Base-by-base conservation (phyloP, 371 early-diverging fungal species). In the Mucor piriformis region DNA sequence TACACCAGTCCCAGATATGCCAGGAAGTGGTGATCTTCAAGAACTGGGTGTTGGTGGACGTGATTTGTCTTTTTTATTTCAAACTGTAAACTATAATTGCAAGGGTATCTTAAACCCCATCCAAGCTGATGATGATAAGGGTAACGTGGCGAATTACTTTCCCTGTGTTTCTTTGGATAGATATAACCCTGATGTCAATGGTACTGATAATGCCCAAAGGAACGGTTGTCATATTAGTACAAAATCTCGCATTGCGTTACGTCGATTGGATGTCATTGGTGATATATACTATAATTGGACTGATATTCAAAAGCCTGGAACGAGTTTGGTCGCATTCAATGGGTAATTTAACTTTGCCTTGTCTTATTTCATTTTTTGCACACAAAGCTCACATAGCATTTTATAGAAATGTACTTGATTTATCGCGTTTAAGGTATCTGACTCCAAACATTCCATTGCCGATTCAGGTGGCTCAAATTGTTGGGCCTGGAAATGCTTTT, bases 31-130 rank as follows among this genome's bases (percentile, higher is more conserved):
- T 38, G 83, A 86, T 65, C 35, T 90, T 7, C 77, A 84, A 54
- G 77, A 84, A 52, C 72, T 85, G 15, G 79, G 83, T 37, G 86
- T 88, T 2, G 89, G 91, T 27, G 88, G 89, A 29, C 83, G 74
- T 58, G 93, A 93, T 63, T 62, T 92, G 52, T 85, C 88, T 12
- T 88, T 92, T 46, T 50, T 90, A 70, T 93, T 93, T 74, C 93
- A 93, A 71, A 83, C 83, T 27, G 82, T 88, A 37, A 90, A 90
- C 57, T 66, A 73, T 37, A 73, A 83, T 21, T 93, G 93, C 67
- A 88, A 86, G 68, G 82, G 78, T 6, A 69, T 90, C 32, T 70
- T 90, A 23, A 61, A 55, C 18, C 82, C 82, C 4, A 67, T 86
- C 46, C 34, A 64, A 12, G 46, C 70, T 6, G 73, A 68, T 8